Percentiles rank a stretch among this genome's conserved stretches.
Conservation (phyloP, 176 grass and related monocot species). For the Phragmites australis region DNA sequence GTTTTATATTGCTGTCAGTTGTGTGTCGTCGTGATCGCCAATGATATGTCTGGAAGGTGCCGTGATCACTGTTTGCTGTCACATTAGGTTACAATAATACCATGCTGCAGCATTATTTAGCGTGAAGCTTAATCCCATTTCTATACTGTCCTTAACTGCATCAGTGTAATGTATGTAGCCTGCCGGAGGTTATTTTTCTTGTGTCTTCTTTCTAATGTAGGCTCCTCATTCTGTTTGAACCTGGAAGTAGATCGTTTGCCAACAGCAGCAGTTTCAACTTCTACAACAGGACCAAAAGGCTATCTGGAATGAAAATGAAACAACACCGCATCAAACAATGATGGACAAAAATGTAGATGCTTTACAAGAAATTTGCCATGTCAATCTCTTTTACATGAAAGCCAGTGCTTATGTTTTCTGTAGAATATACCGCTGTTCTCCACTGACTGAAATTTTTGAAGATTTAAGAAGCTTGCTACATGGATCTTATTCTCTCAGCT, state of each 20-base stretch:
- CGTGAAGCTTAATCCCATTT: conserved; percentile 16
- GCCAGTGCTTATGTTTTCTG: background rate
- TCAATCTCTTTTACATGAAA: conserved; percentile 19
- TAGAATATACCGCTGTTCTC: conserved; percentile 30
- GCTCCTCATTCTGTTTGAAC: conserved; percentile 1
- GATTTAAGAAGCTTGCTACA: conserved; percentile 29
- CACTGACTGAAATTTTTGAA: background rate
- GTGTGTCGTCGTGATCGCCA: background rate
- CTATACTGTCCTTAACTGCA: background rate
- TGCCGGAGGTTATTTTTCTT: background rate
- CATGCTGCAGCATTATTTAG: conserved; percentile 29
- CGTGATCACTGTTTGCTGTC: conserved; percentile 9
- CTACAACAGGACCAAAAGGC: background rate
- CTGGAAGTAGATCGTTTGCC: background rate
- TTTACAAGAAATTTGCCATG: background rate
- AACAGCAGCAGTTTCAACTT: conserved; percentile 4
- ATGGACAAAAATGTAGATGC: background rate
- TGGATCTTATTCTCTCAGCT: conserved; percentile 35
- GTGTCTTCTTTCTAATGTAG: background rate
- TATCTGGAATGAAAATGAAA: background rate
- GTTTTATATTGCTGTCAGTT: conserved; percentile 14
- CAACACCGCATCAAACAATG: background rate
- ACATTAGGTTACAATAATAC: background rate
- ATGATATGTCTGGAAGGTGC: background rate
- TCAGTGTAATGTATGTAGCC: conserved; percentile 2